A percentile compares a stretch with the other conserved stretches of the same genome.
Evolutionary conservation across 768 basidiomycete species (phyloP).

Genomic region (Lentinula boryana): DNA sequence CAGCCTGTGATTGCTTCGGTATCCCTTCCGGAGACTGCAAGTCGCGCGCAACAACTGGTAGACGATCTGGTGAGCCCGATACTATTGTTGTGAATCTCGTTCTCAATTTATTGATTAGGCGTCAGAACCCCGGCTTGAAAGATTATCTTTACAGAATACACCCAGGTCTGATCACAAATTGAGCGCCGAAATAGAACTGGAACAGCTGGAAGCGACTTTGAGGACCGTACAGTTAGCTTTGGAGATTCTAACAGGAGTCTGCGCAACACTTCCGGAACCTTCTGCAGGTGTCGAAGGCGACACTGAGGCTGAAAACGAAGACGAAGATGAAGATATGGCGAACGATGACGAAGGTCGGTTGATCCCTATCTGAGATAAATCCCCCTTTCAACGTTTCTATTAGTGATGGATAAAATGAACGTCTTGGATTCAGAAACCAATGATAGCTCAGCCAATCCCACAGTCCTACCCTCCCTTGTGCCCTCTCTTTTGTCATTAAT

Average conservation of each 20-base stretch:
- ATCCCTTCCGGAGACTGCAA: conserved; percentile 45
- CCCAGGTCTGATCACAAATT: conserved; percentile 78
- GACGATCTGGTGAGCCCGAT: conserved; percentile 37
- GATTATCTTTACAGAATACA: conserved; percentile 53
- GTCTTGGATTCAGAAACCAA: conserved; percentile 31
- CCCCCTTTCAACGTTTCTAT: not conserved
- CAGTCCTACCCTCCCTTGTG: conserved; percentile 58
- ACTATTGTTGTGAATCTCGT: not conserved
- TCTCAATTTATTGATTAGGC: conserved; percentile 24
- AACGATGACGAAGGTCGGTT: conserved; percentile 26
- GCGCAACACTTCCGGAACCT: conserved; percentile 81
- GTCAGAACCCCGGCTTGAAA: conserved; percentile 46
- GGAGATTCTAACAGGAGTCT: conserved; percentile 84
- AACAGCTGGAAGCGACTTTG: conserved; percentile 63
- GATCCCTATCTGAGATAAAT: not conserved
- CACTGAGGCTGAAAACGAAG: conserved; percentile 19
- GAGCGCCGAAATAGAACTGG: conserved; percentile 61
- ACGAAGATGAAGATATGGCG: conserved; percentile 31
- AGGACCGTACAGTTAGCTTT: conserved; percentile 77
- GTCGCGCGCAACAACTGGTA: conserved; percentile 45
- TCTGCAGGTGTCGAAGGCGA: conserved; percentile 33
- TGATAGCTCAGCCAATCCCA: conserved; percentile 16
- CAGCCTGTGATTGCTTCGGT: conserved; percentile 58
- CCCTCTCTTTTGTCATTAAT: conserved; percentile 63
- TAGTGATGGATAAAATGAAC: conserved; percentile 19